Evolutionary conservation across 1,284 basidiomycete genomes (phyloP), one percentile per base, ranked within the genome.

Genomic region (Puccinia horiana): DNA sequence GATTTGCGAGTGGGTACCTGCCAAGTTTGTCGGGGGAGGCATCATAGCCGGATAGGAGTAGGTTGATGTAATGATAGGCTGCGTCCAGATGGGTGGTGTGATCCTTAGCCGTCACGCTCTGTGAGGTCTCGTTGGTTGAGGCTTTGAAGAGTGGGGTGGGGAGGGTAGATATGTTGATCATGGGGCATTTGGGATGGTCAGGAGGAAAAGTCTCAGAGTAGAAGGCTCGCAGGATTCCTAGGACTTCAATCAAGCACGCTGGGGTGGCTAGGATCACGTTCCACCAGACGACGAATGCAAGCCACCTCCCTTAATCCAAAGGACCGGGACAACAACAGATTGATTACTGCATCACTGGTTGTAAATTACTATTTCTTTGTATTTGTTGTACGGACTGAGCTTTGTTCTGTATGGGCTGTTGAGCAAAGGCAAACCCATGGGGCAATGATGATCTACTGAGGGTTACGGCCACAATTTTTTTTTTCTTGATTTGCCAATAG

Each of bases 401-500:
- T 61, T 65, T 69, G 61, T 54, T 29, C 63, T 76, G 58, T n/a
- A 74, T 32, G 52, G 54, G 11, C 16, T 44, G 12, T 44, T 73
- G 80, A 73, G 44, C 42, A 29, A 63, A 73, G 61, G 54, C 42
- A 14, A 75, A 44, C 26, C 52, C 54, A 58, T 75, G 73, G 37
- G 80, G 80, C 18, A 73, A 52, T 20, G 58, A 73, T 61, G 61
- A 67, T 74, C 80, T 58, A 35, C 65, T 63, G 16, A 40, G 32
- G 14, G 44, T 29, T 18, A 26, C 35, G 3, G 29, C 54, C 12
- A 26, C 74, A 26, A 40, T n/a, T n/a, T 14, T 58, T 52, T 65
- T 54, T 65, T 16, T 70, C 81, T n/a, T 69, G 81, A 42, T 76
- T 82, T 42, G 42, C 73, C 20, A 87, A 85, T 92, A 96, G 94